Base-by-base conservation (phyloP, 345 rosid genomes). In the Trapa incisa region DNA sequence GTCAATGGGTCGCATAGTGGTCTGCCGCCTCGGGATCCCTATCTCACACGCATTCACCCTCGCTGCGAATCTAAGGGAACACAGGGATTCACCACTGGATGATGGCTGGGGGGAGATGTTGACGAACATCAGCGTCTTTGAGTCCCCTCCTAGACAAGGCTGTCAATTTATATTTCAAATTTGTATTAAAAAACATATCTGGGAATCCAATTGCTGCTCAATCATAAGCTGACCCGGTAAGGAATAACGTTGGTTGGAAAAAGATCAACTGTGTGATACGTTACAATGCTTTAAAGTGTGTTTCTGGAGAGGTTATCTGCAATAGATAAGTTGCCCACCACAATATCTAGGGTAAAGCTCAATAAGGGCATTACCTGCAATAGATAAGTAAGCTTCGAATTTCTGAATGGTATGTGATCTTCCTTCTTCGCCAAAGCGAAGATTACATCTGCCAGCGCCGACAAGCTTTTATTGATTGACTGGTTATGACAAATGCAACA, bases 381-480 rank as follows among this genome's bases (percentile, higher is more conserved):
- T 68, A 94, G 90, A 69, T 91, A 86, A 2, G 99, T 94, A 60
- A 94, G 53, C 82, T 89, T 94, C 0, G 97, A 94, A 77, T 94
- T 89, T 79, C 99, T 80, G 60, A 86, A 95, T 17, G 97, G 97
- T 70, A 95, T 90, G 67, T 95, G 96, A 53, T 89, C 96, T 17
- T 94, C 99, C 75, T 91, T 94, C 85, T 84, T 94, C 50, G 96
- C 93, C 74, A 94, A 60, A 61, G 97, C 89, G 65, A 91, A 91
- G 70, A 94, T 94, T 6, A 94, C 99, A 73, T 91, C 93, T 67
- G 88, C 80, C 66, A 94, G 76, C 12, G 82, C 82, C 11, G 99
- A 91, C 42, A 91, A 76, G 73, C 99, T 94, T 76, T 84, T 94
- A 74, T 94, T 94, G n/a, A 94, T 94, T 39, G 99, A 97, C 96